A percentile compares a stretch with the other conserved stretches of the same genome.
Evolutionary conservation across 2,329 filamentous ascomycete genomes (phyloP).

Genomic region (Scolecobasidium constrictum): DNA sequence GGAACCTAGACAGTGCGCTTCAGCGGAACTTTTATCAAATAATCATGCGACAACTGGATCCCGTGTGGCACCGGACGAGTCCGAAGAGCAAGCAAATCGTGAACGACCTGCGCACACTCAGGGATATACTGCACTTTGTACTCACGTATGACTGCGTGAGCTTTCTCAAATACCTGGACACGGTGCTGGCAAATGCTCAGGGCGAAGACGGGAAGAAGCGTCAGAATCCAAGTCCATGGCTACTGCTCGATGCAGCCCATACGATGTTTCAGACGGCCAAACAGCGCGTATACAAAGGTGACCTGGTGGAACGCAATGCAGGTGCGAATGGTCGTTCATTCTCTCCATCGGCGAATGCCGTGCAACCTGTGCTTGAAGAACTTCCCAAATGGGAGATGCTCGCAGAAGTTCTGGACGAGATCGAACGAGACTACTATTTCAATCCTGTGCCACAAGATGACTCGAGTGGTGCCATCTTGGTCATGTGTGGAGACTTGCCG

Average conservation of each 20-base stretch:
- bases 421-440: constrained; percentile 81
- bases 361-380: constrained; percentile 80
- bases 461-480: constrained; percentile 82
- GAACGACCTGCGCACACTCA: constrained; percentile 72
- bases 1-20: constrained; percentile 87
- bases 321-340: constrained; percentile 27
- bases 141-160: constrained; percentile 82
- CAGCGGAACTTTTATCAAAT: constrained; percentile 87
- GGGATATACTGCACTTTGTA: constrained; percentile 70
- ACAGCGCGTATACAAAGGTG: constrained; percentile 71
- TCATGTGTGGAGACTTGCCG: constrained; percentile 86
- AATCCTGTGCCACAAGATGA: constrained; percentile 67
- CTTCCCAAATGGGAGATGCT: constrained; percentile 88
- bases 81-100: constrained; percentile 95
- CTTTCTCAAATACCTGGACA: constrained; percentile 88
- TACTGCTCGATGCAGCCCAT: constrained; percentile 90
- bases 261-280: constrained; percentile 89
- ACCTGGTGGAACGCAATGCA: constrained; percentile 40
- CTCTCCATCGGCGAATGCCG: constrained; percentile 45
- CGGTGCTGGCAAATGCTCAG: constrained; percentile 80
- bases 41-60: constrained; percentile 80
- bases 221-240: constrained; percentile 87
- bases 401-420: constrained; percentile 85
- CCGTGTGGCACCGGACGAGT: constrained; percentile 93
- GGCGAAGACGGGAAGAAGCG: constrained; percentile 78